These are phyloP conservation scores for Coniochaeta pulveracea DNA, from an alignment of 2,329 filamentous ascomycete genomes.

Conservation along the genomic window DNA sequence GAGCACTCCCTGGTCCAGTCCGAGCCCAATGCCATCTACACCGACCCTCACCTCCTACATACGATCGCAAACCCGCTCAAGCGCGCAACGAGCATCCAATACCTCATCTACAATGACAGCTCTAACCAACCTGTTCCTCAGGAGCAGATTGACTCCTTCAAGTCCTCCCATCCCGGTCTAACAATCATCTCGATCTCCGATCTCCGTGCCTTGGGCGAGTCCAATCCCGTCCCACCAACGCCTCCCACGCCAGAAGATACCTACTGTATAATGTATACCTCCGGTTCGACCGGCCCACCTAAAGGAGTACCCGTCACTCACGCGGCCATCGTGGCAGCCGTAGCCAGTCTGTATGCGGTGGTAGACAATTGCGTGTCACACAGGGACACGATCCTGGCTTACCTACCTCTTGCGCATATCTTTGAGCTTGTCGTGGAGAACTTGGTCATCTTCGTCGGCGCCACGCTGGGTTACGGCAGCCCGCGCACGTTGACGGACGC, in stretches of 20 bases:
- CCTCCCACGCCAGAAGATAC: slow-evolving; percentile 66
- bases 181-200: slow-evolving; percentile 43
- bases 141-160: slow-evolving; percentile 43
- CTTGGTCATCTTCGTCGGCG: slow-evolving; percentile 77
- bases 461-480: slow-evolving; percentile 86
- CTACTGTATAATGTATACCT: slow-evolving; percentile 80
- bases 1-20: slow-evolving; percentile 80
- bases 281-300: slow-evolving; percentile 77
- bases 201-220: slow-evolving; percentile 45
- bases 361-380: slow-evolving; percentile 70
- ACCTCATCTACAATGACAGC: slow-evolving; percentile 51
- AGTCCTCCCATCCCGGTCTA: slow-evolving; percentile 41
- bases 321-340: slow-evolving; percentile 65
- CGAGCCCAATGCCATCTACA: slow-evolving; percentile 70
- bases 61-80: slow-evolving; percentile 45
- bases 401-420: slow-evolving; percentile 90
- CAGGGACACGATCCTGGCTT: slow-evolving; percentile 73
- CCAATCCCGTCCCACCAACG: slow-evolving; percentile 58
- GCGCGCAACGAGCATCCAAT: slow-evolving; percentile 42
- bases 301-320: slow-evolving; percentile 84
- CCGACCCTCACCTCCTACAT: slow-evolving; percentile 68
- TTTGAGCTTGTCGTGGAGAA: slow-evolving; percentile 96
- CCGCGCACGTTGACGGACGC: slow-evolving; percentile 78
- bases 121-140: slow-evolving; percentile 38
- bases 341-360: slow-evolving; percentile 70